Percentiles rank a stretch among this genome's conserved stretches.
phyloP scores from a whole-genome alignment of 2,329 filamentous ascomycete species.

The Trichoderma oligosporum region DNA sequence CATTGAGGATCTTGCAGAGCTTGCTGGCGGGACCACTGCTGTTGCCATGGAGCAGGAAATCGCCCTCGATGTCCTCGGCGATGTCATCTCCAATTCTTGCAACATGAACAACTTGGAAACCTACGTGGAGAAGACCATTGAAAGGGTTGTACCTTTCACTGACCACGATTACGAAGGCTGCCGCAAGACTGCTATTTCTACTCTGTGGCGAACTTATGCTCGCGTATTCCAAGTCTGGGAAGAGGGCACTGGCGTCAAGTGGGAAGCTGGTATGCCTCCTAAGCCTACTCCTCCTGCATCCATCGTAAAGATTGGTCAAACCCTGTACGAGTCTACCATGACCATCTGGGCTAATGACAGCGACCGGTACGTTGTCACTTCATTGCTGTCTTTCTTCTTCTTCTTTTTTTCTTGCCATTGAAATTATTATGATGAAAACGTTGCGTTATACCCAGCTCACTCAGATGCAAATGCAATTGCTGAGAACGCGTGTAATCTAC shows the following conservation, averaged over 20 bases:
- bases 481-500: conserved; percentile 67
- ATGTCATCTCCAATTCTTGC: conserved; percentile 84
- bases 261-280: conserved; percentile 82
- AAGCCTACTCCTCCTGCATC: conserved; percentile 75
- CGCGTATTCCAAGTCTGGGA: conserved; percentile 87
- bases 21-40: conserved; percentile 73
- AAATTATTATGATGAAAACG: conserved; percentile 72
- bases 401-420: conserved; percentile 19
- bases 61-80: conserved; percentile 88
- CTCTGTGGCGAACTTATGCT: conserved; percentile 88
- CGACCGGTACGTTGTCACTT: conserved; percentile 71
- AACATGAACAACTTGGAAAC: conserved; percentile 67
- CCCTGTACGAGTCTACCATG: conserved; percentile 80
- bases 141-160: conserved; percentile 72
- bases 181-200: conserved; percentile 85
- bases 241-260: conserved; percentile 69
- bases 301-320: conserved; percentile 78
- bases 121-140: conserved; percentile 85
- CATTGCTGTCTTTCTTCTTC: conserved; percentile 2
- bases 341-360: conserved; percentile 84
- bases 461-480: conserved; percentile 90
- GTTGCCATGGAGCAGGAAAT: conserved; percentile 96
- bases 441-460: conserved; percentile 99
- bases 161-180: conserved; percentile 92
- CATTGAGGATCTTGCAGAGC: conserved; percentile 75